These are phyloP conservation scores for Mycena chlorophos DNA, from an alignment of 768 basidiomycete genomes.

Conservation along the genomic window DNA sequence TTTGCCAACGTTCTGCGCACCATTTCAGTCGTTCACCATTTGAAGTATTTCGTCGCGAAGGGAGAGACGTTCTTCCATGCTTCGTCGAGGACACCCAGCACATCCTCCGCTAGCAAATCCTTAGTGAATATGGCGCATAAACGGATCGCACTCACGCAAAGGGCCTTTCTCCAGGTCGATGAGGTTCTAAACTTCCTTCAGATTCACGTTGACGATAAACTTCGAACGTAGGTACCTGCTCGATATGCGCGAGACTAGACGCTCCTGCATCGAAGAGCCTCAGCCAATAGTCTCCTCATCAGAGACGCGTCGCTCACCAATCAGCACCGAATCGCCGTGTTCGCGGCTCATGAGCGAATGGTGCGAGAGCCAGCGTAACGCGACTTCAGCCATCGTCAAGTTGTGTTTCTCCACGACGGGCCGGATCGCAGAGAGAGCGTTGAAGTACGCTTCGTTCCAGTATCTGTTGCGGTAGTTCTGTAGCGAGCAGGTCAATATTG, in stretches of 20 bases:
- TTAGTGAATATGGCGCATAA: background rate
- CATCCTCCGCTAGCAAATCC: conserved; percentile 43
- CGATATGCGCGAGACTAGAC: conserved; percentile 55
- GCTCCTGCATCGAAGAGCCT: conserved; percentile 31
- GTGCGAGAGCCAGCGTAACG: conserved; percentile 63
- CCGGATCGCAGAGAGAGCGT: conserved; percentile 45
- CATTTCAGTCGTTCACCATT: conserved; percentile 10
- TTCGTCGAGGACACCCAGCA: conserved; percentile 49
- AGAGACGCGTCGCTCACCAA: conserved; percentile 48
- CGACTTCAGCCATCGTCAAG: conserved; percentile 53
- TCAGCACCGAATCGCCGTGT: conserved; percentile 52
- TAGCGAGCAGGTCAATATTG: background rate
- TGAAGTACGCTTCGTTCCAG: conserved; percentile 57
- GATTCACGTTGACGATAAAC: background rate
- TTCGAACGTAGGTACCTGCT: conserved; percentile 36
- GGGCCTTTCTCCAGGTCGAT: conserved; percentile 58
- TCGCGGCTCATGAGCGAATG: conserved; percentile 52
- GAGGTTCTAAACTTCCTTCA: conserved; percentile 39
- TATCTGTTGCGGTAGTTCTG: conserved; percentile 47
- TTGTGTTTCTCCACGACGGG: conserved; percentile 45
- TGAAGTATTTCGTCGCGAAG: conserved; percentile 42
- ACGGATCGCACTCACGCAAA: conserved; percentile 38
- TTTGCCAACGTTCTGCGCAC: background rate
- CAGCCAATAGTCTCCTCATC: no score
- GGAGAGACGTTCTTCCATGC: conserved; percentile 49